Conservation (phyloP, 495 filamentous ascomycete species). For the Aspergillus olivimuriae region DNA sequence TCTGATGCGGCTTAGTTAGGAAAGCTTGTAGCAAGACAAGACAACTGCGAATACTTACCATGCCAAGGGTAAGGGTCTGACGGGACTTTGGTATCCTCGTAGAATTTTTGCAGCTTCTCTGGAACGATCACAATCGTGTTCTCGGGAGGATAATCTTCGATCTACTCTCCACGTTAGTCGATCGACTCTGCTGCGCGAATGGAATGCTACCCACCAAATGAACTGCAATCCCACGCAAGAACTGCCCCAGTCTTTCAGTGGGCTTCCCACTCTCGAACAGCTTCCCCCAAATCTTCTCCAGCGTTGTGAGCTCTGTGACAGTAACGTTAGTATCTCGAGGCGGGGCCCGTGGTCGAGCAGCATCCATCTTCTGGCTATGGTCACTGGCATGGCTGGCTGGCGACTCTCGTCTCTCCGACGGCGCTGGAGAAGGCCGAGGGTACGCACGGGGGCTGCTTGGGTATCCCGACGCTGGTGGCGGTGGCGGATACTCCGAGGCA, state of each 20-base stretch:
- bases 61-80: slow-evolving; percentile 64
- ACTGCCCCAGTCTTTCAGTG: slow-evolving; percentile 60
- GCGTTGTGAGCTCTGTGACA: slow-evolving; percentile 48
- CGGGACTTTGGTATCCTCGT: slow-evolving; percentile 55
- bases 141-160: slow-evolving; percentile 68
- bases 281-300: slow-evolving; percentile 69
- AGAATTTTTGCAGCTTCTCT: slow-evolving; percentile 73
- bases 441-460: slow-evolving; percentile 19
- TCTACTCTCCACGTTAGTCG: slow-evolving; percentile 43
- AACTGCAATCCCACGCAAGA: slow-evolving; percentile 69
- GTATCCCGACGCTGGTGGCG: slow-evolving; percentile 26
- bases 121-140: slow-evolving; percentile 76
- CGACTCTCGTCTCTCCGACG: slow-evolving; percentile 20
- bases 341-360: slow-evolving; percentile 41
- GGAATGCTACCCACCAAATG: slow-evolving; percentile 58
- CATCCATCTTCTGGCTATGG: slow-evolving; percentile 16
- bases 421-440: slow-evolving; percentile 17
- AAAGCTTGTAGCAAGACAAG: neutral
- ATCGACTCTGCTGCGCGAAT: neutral
- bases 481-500: slow-evolving; percentile 37
- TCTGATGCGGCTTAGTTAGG: slow-evolving; percentile 21
- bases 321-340: slow-evolving; percentile 38
- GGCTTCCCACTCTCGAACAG: slow-evolving; percentile 68
- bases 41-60: slow-evolving; percentile 29
- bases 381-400: slow-evolving; percentile 34